phyloP scores from a whole-genome alignment of 2,329 filamentous ascomycete genomes.

The Trichoderma sp. region DNA sequence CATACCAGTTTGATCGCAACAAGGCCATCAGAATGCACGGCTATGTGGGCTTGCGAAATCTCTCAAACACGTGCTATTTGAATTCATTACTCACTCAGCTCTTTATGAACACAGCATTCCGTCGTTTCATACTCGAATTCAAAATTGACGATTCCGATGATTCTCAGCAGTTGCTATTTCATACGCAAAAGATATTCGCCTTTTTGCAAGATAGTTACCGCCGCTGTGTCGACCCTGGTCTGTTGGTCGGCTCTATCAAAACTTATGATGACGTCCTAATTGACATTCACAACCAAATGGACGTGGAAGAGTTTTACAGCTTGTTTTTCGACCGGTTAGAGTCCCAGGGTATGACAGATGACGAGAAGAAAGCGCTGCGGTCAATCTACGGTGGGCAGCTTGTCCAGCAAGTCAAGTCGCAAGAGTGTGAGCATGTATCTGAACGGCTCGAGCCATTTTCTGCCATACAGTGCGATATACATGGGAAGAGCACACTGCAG shows the following conservation, averaged over 20 bases:
- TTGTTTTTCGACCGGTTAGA: conserved; percentile 91
- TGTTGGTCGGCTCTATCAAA: conserved; percentile 71
- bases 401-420: conserved; percentile 92
- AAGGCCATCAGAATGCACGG: conserved; percentile 72
- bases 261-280: conserved; percentile 81
- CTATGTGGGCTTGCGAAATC: conserved; percentile 85
- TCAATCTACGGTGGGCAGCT: conserved; percentile 89
- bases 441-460: conserved; percentile 88
- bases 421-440: conserved; percentile 91
- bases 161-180: conserved; percentile 66
- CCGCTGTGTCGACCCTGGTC: conserved; percentile 69
- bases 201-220: conserved; percentile 80
- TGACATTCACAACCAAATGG: conserved; percentile 90
- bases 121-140: conserved; percentile 74
- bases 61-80: conserved; percentile 95
- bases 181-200: conserved; percentile 79
- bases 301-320: conserved; percentile 97
- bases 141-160: conserved; percentile 52
- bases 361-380: conserved; percentile 70
- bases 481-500: conserved; percentile 77
- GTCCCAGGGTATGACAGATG: conserved; percentile 64
- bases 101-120: conserved; percentile 91
- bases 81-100: conserved; percentile 93
- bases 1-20: conserved; percentile 60
- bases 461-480: conserved; percentile 93